These are phyloP conservation scores for Camptophora hylomeconis DNA, from an alignment of 2,329 filamentous ascomycete species.

Conservation along the genomic window DNA sequence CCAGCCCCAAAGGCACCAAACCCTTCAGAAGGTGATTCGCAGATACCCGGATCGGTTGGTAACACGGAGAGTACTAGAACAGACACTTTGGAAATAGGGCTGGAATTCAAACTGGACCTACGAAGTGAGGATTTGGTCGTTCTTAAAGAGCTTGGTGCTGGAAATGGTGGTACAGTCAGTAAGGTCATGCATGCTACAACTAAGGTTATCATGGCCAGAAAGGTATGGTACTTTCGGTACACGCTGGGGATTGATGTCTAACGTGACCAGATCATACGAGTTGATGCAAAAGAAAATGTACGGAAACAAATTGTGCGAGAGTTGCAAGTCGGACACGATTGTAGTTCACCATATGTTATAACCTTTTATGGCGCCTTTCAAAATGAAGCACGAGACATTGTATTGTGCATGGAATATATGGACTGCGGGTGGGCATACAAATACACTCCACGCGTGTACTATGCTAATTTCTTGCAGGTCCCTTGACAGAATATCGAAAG, in stretches of 20 bases:
- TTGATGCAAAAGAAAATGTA: conserved; percentile 95
- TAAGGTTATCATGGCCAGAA: conserved; percentile 93
- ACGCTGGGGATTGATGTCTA: background rate
- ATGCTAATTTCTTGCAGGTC: too few species aligned
- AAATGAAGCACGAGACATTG: conserved; percentile 92
- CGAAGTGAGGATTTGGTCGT: conserved; percentile 85
- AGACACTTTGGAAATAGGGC: conserved; percentile 82
- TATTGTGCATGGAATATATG: conserved; percentile 99
- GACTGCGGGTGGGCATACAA: conserved; percentile 80
- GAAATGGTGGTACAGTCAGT: conserved; percentile 95
- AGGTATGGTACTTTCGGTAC: conserved; percentile 45
- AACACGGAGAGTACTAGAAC: conserved; percentile 47
- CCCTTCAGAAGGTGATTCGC: conserved; percentile 58
- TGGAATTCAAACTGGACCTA: conserved; percentile 90
- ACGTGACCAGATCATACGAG: conserved; percentile 52
- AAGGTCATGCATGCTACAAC: conserved; percentile 93
- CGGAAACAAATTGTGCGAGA: conserved; percentile 94
- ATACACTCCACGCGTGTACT: too few species aligned
- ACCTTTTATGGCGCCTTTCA: conserved; percentile 96
- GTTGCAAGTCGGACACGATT: conserved; percentile 96
- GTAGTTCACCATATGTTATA: conserved; percentile 92
- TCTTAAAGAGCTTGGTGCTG: conserved; percentile 84
- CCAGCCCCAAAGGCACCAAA: conserved; percentile 59
- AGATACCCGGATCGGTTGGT: conserved; percentile 45
- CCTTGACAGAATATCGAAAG: conserved; percentile 83